These are phyloP conservation scores for Heritiera fomes DNA, from an alignment of 345 rosid genomes.

Conservation along the genomic window DNA sequence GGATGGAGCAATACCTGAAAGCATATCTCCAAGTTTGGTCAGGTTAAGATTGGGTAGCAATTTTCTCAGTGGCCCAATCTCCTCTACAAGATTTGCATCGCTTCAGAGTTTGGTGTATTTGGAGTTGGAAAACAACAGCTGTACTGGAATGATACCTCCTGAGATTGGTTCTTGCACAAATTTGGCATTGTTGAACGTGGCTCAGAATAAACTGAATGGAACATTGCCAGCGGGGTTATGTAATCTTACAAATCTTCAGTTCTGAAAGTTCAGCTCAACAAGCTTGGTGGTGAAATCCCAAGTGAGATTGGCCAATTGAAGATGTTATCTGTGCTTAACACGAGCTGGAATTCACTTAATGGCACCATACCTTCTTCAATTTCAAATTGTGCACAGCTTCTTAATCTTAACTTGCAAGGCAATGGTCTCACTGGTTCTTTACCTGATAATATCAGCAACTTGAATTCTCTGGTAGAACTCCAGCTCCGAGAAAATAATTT, in stretches of 20 bases:
- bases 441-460: constrained; percentile 39
- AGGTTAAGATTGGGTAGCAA: constrained; percentile 79
- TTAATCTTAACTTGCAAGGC: constrained; percentile 49
- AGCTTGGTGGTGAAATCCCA: constrained; percentile 57
- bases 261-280: constrained; percentile 55
- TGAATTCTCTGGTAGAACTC: constrained; percentile 56
- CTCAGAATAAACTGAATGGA: constrained; percentile 52
- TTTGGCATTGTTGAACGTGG: constrained; percentile 62
- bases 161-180: constrained; percentile 42
- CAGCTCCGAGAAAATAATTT: constrained; percentile 69
- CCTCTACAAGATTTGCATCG: constrained; percentile 31
- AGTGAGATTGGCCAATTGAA: constrained; percentile 19
- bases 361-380: constrained; percentile 65
- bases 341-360: constrained; percentile 55
- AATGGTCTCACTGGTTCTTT: constrained; percentile 58
- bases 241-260: constrained; percentile 51
- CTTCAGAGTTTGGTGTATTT: constrained; percentile 48
- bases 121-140: constrained; percentile 70
- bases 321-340: constrained; percentile 40
- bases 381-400: constrained; percentile 41
- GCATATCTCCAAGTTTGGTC: constrained; percentile 40
- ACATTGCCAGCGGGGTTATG: constrained; percentile 43
- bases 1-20: constrained; percentile 25
- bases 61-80: constrained; percentile 38
- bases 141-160: constrained; percentile 48